Base-by-base conservation (phyloP, 2,329 filamentous ascomycete species). In the Calonectria pseudoturangicola region DNA sequence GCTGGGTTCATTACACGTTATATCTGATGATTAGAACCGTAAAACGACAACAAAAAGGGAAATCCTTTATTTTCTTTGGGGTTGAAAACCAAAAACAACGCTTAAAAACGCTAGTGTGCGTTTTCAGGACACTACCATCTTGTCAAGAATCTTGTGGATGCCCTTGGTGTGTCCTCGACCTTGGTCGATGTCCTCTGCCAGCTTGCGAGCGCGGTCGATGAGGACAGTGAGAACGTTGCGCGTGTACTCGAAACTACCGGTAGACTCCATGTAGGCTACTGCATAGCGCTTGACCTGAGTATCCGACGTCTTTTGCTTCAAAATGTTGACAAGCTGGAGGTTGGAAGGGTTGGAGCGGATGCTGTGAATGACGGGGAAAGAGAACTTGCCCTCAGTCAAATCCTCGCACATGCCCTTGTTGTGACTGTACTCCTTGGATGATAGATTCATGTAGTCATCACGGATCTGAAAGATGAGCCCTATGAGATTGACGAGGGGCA, bases 321-420 rank as follows among this genome's bases (percentile, higher is more conserved):
- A 88, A 69, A 98, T 98, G 81, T 97, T 98, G 83, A 98, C 90
- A 68, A 99, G 90, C 80, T 97, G 93, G 77, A 94, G 88, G 81
- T 95, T 94, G 36, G 87, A 85, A 21, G 91, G 94, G 81, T 95
- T 91, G 72, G 93, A 87, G 73, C 94, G 94, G 78, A 98, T 97
- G 83, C 94, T 93, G 86, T 98, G 96, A 80, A 98, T 98, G 80
- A 98, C 93, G 48, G 96, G 95, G 83, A 98, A 98, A 30, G 93
- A 96, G 87, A 98, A 98, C 88, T 98, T 98, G 75, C 96, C 96
- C 86, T 98, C 97, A 1, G 95, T 98, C 79, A 98, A 86, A 84
- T 98, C 97, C 86, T 98, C 96, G 84, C 95, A 98, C 78, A 98
- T 90, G 63, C 96, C 97, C 87, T 98, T 98, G 84, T 98, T 96